Evolutionary conservation across 2,329 filamentous ascomycete species (phyloP), one percentile per base, ranked within the genome.

Genomic region (Pseudogymnoascus sp.): DNA sequence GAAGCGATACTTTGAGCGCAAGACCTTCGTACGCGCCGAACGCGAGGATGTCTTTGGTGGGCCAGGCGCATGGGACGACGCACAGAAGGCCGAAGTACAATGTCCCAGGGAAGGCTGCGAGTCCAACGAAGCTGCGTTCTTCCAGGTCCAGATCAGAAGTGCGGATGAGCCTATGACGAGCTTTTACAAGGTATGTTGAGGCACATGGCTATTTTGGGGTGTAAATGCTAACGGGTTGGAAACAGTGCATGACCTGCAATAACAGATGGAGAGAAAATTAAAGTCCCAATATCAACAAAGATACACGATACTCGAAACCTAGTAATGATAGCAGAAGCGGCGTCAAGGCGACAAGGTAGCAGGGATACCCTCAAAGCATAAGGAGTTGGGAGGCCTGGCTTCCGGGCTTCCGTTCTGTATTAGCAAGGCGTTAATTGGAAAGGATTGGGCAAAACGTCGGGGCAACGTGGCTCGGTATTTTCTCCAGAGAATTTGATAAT

Each of bases 81-180:
- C 93, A 65, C 89, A 96, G 73, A 93, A 92, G 81, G 86, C 86
- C 31, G 80, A 83, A 63, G 89, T 89, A 59, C 90, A 95, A 82
- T 99, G 95, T 76, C 86, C 90, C 26, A 86, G 86, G 66, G 86
- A 92, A 42, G 82, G 82, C 63, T 99, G 95, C 80, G 82, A 90
- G 72, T 91, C 91, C 67, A 82, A 86, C 65, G 86, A 91, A 78
- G 95, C 95, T 3, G 96, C 93, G 67, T 97, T 93, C 80, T 96
- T 93, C 80, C 91, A 96, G 81, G 86, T 97, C 70, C 95, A 99
- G 82, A 97, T 97, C 77, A 87, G 95, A 70, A 96, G 91, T 80
- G 95, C 95, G 61, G 95, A 99, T 78, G 95, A 99, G 81, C 95
- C 95, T 65, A 97, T 96, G 90, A 99, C 95, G 68, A 93, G 87